A percentile compares a stretch with the other conserved stretches of the same genome.
phyloP scores from a whole-genome alignment of 768 basidiomycete species.

The Termitomyces sp. region DNA sequence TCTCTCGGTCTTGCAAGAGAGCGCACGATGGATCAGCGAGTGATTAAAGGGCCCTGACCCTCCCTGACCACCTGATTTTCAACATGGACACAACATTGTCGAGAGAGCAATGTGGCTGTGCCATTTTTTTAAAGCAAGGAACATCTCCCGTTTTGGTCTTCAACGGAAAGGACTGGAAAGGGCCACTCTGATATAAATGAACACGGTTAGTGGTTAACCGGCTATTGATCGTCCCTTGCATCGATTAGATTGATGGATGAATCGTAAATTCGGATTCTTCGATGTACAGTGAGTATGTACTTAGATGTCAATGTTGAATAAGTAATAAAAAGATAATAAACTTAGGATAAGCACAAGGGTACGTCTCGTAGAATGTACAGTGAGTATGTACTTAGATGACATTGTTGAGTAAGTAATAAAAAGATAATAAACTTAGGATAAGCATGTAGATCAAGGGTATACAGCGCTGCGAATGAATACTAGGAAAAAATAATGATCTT shows the following conservation, averaged over 20 bases:
- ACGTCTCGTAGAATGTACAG: background rate
- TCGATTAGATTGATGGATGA: background rate
- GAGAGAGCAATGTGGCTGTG: slow-evolving; percentile 5
- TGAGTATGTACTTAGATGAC: background rate
- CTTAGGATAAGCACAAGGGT: slow-evolving; percentile 11
- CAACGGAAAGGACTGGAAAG: background rate
- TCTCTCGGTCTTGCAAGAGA: background rate
- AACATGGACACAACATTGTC: background rate
- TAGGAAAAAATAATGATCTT: background rate
- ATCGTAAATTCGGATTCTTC: background rate
- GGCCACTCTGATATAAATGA: background rate
- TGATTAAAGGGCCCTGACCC: background rate
- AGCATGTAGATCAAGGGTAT: slow-evolving; percentile 7
- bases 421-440: slow-evolving; percentile 10
- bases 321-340: slow-evolving; percentile 7
- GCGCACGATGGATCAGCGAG: too few species aligned
- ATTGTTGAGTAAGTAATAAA: background rate
- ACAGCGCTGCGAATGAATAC: background rate
- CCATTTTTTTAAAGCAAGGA: background rate
- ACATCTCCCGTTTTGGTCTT: background rate
- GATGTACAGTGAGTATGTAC: too few species aligned
- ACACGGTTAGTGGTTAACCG: too few species aligned
- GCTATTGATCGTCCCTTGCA: background rate
- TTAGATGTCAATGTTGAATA: background rate
- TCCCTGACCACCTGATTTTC: background rate